Evolutionary conservation across 352 stramenopile species (phyloP), one percentile per base, ranked within the genome.

Genomic region (Phytophthora capsici): DNA sequence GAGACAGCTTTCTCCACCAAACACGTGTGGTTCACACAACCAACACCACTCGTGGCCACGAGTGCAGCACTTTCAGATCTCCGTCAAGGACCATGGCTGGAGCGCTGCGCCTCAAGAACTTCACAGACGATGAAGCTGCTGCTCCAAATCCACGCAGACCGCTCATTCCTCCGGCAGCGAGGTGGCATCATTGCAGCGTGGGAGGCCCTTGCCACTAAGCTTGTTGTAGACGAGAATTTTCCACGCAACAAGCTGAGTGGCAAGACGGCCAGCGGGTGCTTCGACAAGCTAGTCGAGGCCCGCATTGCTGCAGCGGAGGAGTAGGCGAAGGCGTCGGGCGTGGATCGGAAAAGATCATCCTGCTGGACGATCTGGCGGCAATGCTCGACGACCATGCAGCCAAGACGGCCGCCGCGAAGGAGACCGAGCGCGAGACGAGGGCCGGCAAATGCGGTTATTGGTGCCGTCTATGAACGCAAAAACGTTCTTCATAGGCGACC

Each of bases 241-340:
- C 41, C 41, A 8, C 14, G 28, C 0, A 43, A 50, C 2, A 61
- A 25, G 1, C 8, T 61, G 8, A 46, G 28, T 9, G 28, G 53
- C 23, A 61, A 61, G 30, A 61, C 53, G 20, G 53, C 53, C 14
- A 61, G 28, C 17, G 41, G 53, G 2, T 20, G 53, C n/a, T 46
- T 53, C 17, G 53, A 52, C 40, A 61, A 61, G 53, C 41, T 30
- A 20, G 6, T 48, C 6, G 30, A 48, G 41, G 41, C 41, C 6
- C n/a, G n/a, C n/a, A n/a, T n/a, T n/a, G n/a, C n/a, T n/a, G n/a
- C n/a, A n/a, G n/a, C n/a, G n/a, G n/a, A n/a, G n/a, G n/a, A n/a
- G n/a, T n/a, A n/a, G n/a, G n/a, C n/a, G n/a, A 37, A 12, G 49
- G 13, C 37, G 13, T 48, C 49, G 2, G 49, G 34, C 4, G 22